A percentile compares a stretch with the other conserved stretches of the same genome.
Evolutionary conservation across 257 asterid species (phyloP).

Genomic region (Nyctanthes arbortristis): DNA sequence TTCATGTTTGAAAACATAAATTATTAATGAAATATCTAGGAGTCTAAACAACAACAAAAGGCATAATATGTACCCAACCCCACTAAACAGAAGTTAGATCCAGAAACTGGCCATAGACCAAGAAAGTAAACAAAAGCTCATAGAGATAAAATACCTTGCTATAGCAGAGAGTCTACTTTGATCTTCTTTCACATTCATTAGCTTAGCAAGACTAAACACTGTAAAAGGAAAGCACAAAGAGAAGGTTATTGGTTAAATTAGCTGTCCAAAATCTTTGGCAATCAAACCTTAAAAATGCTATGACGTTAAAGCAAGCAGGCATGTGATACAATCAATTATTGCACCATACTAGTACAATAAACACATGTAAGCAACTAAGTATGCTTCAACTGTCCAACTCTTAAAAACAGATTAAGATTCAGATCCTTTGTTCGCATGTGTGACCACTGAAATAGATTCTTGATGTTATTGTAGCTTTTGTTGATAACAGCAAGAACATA

Average conservation of each 20-base stretch:
- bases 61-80: not conserved
- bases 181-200: slow-evolving; percentile 96
- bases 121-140: slow-evolving; percentile 11
- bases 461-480: not conserved
- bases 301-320: not conserved
- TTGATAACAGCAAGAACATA: not conserved
- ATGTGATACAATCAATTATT: not conserved
- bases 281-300: not conserved
- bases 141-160: slow-evolving; percentile 62
- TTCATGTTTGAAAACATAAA: too few relatives aligned
- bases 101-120: slow-evolving; percentile 18
- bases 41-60: not conserved
- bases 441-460: not conserved
- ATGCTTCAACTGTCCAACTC: not conserved
- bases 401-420: not conserved
- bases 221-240: slow-evolving; percentile 25
- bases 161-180: slow-evolving; percentile 83
- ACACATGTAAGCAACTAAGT: not conserved
- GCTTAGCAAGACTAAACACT: slow-evolving; percentile 93
- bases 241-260: not conserved
- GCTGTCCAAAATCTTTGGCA: not conserved
- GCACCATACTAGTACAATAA: not conserved
- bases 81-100: slow-evolving; percentile 2
- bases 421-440: not conserved
- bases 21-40: too few relatives aligned